phyloP scores from a whole-genome alignment of 768 basidiomycete genomes.

The Boletus insuetus region DNA sequence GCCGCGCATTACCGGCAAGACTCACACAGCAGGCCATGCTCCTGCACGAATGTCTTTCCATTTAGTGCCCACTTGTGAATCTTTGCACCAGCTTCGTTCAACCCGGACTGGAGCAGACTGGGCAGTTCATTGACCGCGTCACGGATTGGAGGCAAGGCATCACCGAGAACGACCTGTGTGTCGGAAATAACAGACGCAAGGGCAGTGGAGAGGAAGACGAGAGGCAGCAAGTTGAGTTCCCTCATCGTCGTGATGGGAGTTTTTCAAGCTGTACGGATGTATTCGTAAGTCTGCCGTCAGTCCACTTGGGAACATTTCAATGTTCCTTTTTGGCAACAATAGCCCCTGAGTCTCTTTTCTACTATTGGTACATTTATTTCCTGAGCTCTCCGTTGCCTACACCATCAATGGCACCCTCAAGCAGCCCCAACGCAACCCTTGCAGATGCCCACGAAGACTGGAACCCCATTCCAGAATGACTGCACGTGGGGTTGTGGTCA shows the following conservation, averaged over 20 bases:
- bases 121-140: slow-evolving; percentile 36
- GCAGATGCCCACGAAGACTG: slow-evolving; percentile 68
- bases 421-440: slow-evolving; percentile 42
- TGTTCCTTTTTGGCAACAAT: background rate
- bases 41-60: slow-evolving; percentile 64
- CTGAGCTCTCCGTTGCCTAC: background rate
- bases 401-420: slow-evolving; percentile 40
- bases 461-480: slow-evolving; percentile 64
- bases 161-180: slow-evolving; percentile 44
- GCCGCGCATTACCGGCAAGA: slow-evolving; percentile 3
- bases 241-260: slow-evolving; percentile 36
- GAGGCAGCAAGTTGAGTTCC: slow-evolving; percentile 32
- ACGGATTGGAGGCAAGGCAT: slow-evolving; percentile 19
- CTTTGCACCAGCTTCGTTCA: slow-evolving; percentile 42
- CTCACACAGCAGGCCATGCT: slow-evolving; percentile 73
- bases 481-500: slow-evolving; percentile 19
- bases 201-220: slow-evolving; percentile 35
- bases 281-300: background rate
- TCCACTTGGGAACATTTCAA: background rate
- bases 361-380: background rate
- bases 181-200: slow-evolving; percentile 40
- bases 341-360: background rate
- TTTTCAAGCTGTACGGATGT: too few relatives aligned
- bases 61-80: slow-evolving; percentile 57
- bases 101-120: slow-evolving; percentile 42